These are phyloP conservation scores for Calendula officinalis DNA, from an alignment of 129 eudicot species.

Conservation along the genomic window DNA sequence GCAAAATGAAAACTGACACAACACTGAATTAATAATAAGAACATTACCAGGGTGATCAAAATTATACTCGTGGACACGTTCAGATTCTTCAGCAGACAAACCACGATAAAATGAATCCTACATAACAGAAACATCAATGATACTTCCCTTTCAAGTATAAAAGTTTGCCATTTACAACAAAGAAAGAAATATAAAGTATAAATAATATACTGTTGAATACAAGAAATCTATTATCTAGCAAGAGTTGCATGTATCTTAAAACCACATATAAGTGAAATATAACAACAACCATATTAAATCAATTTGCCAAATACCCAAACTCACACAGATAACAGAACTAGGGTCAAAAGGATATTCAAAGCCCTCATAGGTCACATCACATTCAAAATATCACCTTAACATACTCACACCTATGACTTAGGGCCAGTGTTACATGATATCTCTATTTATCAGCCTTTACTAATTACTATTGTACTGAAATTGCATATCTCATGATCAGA, in stretches of 20 bases:
- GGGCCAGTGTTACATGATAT: constrained; percentile 17
- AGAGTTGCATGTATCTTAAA: too few relatives aligned
- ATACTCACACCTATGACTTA: neutral
- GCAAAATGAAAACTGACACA: constrained; percentile 13
- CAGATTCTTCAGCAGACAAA: constrained; percentile 75
- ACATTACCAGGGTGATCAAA: constrained; percentile 97
- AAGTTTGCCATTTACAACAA: constrained; percentile 17
- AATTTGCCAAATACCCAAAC: too few relatives aligned
- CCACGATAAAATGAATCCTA: constrained; percentile 99
- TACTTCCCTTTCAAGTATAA: constrained; percentile 7
- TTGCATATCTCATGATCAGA: constrained; percentile 8
- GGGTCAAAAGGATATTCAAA: too few relatives aligned
- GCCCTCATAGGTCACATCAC: too few relatives aligned
- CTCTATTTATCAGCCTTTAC: neutral
- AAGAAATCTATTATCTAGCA: too few relatives aligned
- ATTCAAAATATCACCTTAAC: too few relatives aligned
- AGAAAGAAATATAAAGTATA: neutral
- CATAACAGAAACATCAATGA: constrained; percentile 12
- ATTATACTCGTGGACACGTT: constrained; percentile 82
- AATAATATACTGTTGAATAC: too few relatives aligned
- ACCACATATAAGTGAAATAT: too few relatives aligned
- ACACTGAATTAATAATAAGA: neutral
- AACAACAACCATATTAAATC: too few relatives aligned
- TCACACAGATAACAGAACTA: neutral
- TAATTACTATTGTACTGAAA: neutral